phyloP scores from a whole-genome alignment of 805 yeast species.

The Tetrapisispora pingtungensis region DNA sequence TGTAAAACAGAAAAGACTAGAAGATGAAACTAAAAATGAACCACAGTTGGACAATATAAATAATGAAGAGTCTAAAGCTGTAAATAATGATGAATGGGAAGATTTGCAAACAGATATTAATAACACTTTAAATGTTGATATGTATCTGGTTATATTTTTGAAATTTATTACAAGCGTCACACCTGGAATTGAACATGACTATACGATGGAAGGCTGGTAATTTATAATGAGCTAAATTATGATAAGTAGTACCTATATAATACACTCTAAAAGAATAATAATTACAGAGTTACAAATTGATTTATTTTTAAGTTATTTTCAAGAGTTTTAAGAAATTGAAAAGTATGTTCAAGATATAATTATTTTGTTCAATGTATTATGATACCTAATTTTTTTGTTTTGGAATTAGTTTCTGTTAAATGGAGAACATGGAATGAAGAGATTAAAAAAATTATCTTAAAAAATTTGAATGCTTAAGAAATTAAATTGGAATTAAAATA shows the following conservation, averaged over 20 bases:
- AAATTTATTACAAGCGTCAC: constrained; percentile 95
- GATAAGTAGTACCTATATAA: not conserved
- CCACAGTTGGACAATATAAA: constrained; percentile 11
- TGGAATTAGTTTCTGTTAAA: no score
- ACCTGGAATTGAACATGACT: constrained; percentile 95
- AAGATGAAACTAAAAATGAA: constrained; percentile 40
- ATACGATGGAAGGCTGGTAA: constrained; percentile 91
- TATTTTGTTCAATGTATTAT: no score
- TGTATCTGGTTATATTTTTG: constrained; percentile 77
- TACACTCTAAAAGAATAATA: not conserved
- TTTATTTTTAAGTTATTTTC: no score
- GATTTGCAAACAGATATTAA: constrained; percentile 34
- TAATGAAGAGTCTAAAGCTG: constrained; percentile 15
- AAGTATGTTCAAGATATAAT: no score
- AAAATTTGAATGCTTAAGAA: no score
- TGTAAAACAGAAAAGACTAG: constrained; percentile 34
- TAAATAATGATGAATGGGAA: constrained; percentile 44
- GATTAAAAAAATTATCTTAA: no score
- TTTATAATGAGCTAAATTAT: not conserved
- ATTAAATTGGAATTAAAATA: not conserved
- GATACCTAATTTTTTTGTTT: no score
- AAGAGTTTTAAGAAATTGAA: no score
- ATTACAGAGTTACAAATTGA: no score
- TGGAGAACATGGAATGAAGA: no score
- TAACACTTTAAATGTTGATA: constrained; percentile 70